Evolutionary conservation across 805 yeast genomes (phyloP), one percentile per base, ranked within the genome.

Genomic region (Lipomyces yamadae): DNA sequence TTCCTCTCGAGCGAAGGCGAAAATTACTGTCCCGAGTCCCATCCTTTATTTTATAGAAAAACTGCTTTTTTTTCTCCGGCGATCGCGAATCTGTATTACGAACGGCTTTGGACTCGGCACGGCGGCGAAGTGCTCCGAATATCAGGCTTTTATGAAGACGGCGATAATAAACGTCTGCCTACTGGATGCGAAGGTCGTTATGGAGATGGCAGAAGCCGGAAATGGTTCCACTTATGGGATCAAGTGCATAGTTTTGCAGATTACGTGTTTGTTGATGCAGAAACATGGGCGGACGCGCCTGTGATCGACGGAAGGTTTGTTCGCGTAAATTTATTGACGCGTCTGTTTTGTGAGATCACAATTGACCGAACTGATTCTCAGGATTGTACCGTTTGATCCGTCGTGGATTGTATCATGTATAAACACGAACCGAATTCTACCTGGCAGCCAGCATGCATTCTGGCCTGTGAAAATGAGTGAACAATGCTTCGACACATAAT

Each of bases 71-170:
- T 60, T 60, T 24, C 18, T 13, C 50, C 63, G 29, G 18, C 63
- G 29, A 4, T 60, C 3, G 24, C 35, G 30, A 35, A 33, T 60
- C 61, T 60, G 13, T 56, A n/a, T 55, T 60, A 60, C 48, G 63
- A 48, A 33, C 63, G 63, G 30, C 63, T 60, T 33, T 60, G 63
- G 63, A 60, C 63, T 24, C 50, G 56, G 8, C 65, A 34, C 34
- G 60, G 62, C 29, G 63, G 63, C 45, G 45, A 29, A 2, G 56
- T 52, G 37, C 39, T 59, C 24, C 33, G 45, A 13, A 37, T 33
- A 18, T 35, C 62, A 18, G 34, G 35, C n/a, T 35, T 58, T 13
- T 58, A 42, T 30, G 35, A 58, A 11, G 33, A 29, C 15, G 55
- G 33, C 4, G 48, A 56, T 3, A 32, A 15, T 54, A 18, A 32